These are phyloP conservation scores for Arxiozyma slooffiae DNA, from an alignment of 1,139 yeast genomes.

Conservation along the genomic window DNA sequence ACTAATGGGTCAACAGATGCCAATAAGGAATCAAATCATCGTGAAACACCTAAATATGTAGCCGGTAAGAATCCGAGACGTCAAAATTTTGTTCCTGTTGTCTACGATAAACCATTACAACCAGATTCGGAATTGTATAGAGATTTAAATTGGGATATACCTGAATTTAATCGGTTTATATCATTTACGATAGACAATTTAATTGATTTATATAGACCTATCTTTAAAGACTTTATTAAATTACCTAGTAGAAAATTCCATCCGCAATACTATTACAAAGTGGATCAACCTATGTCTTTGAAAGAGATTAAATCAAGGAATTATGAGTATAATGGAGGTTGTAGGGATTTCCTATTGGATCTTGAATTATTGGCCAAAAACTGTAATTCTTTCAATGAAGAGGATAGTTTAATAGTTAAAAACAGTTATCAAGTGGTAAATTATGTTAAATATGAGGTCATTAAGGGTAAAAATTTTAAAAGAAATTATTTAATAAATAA, in stretches of 20 bases:
- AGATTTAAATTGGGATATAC: slow-evolving; percentile 27
- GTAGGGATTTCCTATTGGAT: slow-evolving; percentile 39
- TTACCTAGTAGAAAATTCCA: slow-evolving; percentile 66
- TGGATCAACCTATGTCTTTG: slow-evolving; percentile 56
- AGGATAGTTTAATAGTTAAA: slow-evolving; percentile 50
- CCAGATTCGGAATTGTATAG: slow-evolving; percentile 26
- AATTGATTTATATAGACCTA: slow-evolving; percentile 27
- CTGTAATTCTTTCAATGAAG: slow-evolving; percentile 53
- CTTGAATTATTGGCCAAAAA: slow-evolving; percentile 49
- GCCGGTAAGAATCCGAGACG: slow-evolving; percentile 30
- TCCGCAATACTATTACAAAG: slow-evolving; percentile 71
- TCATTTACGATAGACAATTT: slow-evolving; percentile 28
- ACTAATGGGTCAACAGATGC: slow-evolving; percentile 12
- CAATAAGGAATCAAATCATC: slow-evolving; percentile 12
- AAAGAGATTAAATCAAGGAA: slow-evolving; percentile 48
- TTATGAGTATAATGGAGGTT: slow-evolving; percentile 33
- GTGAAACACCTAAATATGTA: slow-evolving; percentile 16
- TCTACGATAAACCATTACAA: slow-evolving; percentile 23
- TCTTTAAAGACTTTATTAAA: slow-evolving; percentile 50
- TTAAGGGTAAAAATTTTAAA: slow-evolving; percentile 29
- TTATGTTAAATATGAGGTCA: slow-evolving; percentile 26
- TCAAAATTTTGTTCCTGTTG: slow-evolving; percentile 16
- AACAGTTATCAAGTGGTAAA: slow-evolving; percentile 38
- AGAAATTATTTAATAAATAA: slow-evolving; percentile 26
- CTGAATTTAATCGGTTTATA: slow-evolving; percentile 27